Percentiles rank a stretch among this genome's conserved stretches.
Conservation (phyloP, 129 eudicot species). For the Arctium lappa region DNA sequence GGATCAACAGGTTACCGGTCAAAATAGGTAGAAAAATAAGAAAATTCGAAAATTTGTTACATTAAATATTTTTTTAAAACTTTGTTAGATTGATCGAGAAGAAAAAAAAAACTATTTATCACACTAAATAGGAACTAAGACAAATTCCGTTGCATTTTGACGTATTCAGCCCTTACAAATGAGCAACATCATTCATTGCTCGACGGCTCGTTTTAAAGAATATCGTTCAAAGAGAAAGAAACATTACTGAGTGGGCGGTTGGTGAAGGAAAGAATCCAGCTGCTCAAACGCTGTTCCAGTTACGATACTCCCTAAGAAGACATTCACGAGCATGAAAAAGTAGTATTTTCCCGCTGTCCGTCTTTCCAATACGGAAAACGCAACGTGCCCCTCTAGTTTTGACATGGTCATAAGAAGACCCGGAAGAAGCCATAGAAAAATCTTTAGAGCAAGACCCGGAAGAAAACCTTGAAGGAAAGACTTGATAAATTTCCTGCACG, state of each 20-base stretch:
- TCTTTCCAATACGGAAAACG: slow-evolving; percentile 68
- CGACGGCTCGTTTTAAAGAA: neutral
- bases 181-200: neutral
- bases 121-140: too few relatives aligned
- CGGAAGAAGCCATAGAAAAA: slow-evolving; percentile 80
- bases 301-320: slow-evolving; percentile 83
- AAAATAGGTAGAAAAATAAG: neutral
- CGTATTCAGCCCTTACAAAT: neutral
- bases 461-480: slow-evolving; percentile 95
- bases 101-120: too few relatives aligned
- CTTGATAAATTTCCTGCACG: slow-evolving; percentile 75
- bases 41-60: too few relatives aligned
- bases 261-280: slow-evolving; percentile 80
- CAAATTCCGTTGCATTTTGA: too few relatives aligned
- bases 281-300: slow-evolving; percentile 94
- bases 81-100: too few relatives aligned
- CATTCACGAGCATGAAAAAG: slow-evolving; percentile 91
- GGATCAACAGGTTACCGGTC: neutral
- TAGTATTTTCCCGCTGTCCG: slow-evolving; percentile 81
- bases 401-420: slow-evolving; percentile 83
- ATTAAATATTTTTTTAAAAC: too few relatives aligned
- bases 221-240: slow-evolving; percentile 16
- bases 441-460: slow-evolving; percentile 91
- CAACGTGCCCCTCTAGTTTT: slow-evolving; percentile 88
- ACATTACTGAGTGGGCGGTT: slow-evolving; percentile 75